Evolutionary conservation across 306 rosid genomes (phyloP).

Genomic region (Astragalus glycyphyllos): DNA sequence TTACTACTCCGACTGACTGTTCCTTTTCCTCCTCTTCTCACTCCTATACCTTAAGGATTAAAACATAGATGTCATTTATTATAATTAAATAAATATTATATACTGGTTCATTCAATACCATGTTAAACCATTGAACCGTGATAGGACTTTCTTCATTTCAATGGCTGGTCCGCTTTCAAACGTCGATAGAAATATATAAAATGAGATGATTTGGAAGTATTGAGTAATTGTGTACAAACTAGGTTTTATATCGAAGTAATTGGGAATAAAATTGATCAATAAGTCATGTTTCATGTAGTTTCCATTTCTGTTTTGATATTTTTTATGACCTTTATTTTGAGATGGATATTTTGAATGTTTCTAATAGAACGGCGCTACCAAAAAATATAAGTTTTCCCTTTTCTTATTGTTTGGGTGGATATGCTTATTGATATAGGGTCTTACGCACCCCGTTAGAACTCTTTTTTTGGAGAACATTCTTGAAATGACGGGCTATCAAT

Average conservation of each 20-base stretch:
- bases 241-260: slow-evolving; percentile 9
- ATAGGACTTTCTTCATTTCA: neutral
- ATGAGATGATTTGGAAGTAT: slow-evolving; percentile 18
- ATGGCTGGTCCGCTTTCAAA: neutral
- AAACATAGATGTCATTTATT: neutral
- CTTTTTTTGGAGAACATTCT: slow-evolving; percentile 90
- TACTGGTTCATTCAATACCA: neutral
- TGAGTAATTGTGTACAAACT: slow-evolving; percentile 16
- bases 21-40: neutral
- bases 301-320: slow-evolving; percentile 29
- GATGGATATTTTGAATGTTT: slow-evolving; percentile 29
- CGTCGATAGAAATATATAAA: slow-evolving; percentile 12
- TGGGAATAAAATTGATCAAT: slow-evolving; percentile 19
- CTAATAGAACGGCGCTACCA: slow-evolving; percentile 34
- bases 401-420: slow-evolving; percentile 38
- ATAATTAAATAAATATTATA: neutral
- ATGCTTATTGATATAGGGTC: slow-evolving; percentile 65
- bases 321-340: slow-evolving; percentile 16
- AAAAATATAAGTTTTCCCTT: slow-evolving; percentile 22
- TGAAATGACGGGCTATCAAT: slow-evolving; percentile 74
- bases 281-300: slow-evolving; percentile 27
- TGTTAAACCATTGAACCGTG: neutral
- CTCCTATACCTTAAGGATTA: neutral
- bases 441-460: slow-evolving; percentile 79
- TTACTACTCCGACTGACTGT: neutral